Evolutionary conservation across 2,329 filamentous ascomycete species (phyloP).

Genomic region (Aureobasidium sp.): DNA sequence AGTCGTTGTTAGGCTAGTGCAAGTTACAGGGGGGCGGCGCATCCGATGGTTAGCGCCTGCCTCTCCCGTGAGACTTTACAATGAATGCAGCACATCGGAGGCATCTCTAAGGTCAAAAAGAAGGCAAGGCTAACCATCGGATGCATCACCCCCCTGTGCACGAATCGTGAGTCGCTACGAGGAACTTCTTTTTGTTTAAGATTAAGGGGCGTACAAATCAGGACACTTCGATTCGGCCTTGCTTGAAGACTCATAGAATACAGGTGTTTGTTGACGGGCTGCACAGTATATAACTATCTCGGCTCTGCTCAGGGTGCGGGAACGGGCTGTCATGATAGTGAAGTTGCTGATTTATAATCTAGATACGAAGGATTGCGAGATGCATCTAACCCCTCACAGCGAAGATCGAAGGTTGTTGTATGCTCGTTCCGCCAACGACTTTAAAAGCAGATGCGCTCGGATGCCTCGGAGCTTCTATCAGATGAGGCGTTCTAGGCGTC

Average conservation of each 20-base stretch:
- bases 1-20: neutral
- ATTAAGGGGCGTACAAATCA: neutral
- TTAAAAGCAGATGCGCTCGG: neutral
- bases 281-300: too few relatives aligned
- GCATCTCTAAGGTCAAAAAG: too few relatives aligned
- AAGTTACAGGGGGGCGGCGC: too few relatives aligned
- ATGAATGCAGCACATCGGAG: too few relatives aligned
- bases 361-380: neutral
- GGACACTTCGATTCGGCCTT: neutral
- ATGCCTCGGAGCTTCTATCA: neutral
- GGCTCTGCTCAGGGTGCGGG: neutral
- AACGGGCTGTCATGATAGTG: neutral
- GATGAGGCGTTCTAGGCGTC: conserved; percentile 7
- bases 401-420: neutral
- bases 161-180: neutral
- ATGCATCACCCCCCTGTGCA: neutral
- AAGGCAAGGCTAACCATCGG: too few relatives aligned
- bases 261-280: too few relatives aligned
- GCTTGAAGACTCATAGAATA: neutral
- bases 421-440: neutral
- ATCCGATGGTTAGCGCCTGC: too few relatives aligned
- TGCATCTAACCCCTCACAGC: neutral
- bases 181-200: neutral
- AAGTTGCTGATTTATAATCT: neutral
- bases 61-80: too few relatives aligned